Base-by-base conservation (phyloP, 768 basidiomycete species). In the Suillus bovinus region DNA sequence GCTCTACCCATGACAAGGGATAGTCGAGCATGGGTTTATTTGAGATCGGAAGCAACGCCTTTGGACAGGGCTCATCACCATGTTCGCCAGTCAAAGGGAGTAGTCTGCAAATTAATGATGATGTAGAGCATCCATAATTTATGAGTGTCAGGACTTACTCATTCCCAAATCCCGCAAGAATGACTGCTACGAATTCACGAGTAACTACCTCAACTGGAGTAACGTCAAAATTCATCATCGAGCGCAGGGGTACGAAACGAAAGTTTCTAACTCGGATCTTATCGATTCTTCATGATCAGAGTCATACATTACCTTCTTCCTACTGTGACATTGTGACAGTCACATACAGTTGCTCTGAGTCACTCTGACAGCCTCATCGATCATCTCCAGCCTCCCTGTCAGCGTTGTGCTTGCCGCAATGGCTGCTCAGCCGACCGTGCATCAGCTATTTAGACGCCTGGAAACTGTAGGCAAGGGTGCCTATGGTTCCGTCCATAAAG, bases 401-500 rank as follows among this genome's bases (percentile, higher is more conserved):
- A 56, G 17, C 38, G 17, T 39, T 27, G 24, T 39, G 38, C 10
- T 56, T 56, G 24, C 36, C 24, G 24, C 63, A 63, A 79, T 78
- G 77, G 71, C 81, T 39, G 38, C 55, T 57, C 84, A 86, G 67
- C 80, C 77, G 46, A 85, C 86, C 44, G 90, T 91, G 33, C 90
- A 91, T 76, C 86, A 91, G 69, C 84, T 93, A 67, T 93, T 90
- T 77, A 80, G 86, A 72, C 89, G 93, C 70, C 86, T 96, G 46
- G 93, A 96, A 75, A 90, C 93, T n/a, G 83, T 96, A 38, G 96
- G 96, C 36, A 95, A 94, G 76, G 96, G 96, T 64, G 92, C 94
- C 1, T 98, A 95, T 76, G 96, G 97, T 50, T 93, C 94, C 10
- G 96, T 99, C 16, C 93, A 96, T 80, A 93, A 90, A 72, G 96